These are phyloP conservation scores for Erodium texanum DNA, from an alignment of 441 rosid species.

Conservation along the genomic window DNA sequence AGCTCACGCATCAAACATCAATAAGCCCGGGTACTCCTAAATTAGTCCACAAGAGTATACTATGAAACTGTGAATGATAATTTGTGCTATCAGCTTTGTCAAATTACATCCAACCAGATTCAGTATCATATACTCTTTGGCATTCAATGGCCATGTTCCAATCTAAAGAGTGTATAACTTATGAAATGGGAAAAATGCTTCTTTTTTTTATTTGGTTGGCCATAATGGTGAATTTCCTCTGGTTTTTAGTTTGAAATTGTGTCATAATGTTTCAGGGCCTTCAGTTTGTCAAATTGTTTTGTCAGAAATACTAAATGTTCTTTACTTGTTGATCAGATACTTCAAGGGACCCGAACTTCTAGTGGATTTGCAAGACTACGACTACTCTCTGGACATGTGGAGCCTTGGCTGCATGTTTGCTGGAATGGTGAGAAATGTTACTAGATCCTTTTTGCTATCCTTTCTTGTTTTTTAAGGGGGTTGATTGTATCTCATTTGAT, in stretches of 20 bases:
- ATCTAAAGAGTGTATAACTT: neutral
- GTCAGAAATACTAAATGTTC: conserved; percentile 10
- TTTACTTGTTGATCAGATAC: conserved; percentile 40
- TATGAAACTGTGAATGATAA: too few relatives aligned
- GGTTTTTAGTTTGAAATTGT: neutral
- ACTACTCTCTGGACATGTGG: conserved; percentile 96
- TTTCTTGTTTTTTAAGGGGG: neutral
- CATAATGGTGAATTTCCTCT: neutral
- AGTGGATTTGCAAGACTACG: conserved; percentile 90
- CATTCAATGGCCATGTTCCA: neutral
- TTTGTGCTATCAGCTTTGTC: too few relatives aligned
- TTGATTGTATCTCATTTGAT: neutral
- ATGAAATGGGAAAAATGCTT: neutral
- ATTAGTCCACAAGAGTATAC: too few relatives aligned
- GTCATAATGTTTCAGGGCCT: neutral
- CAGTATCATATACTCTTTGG: too few relatives aligned
- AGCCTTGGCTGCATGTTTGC: conserved; percentile 99
- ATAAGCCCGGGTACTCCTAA: too few relatives aligned
- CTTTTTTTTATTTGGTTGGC: neutral
- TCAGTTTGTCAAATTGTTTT: neutral
- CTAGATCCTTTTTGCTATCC: neutral
- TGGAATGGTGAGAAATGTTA: conserved; percentile 67
- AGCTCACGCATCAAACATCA: too few relatives aligned
- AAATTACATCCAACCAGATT: too few relatives aligned
- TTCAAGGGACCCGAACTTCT: conserved; percentile 95